phyloP scores from a whole-genome alignment of 495 filamentous ascomycete genomes.

The Neurospora intermedia region DNA sequence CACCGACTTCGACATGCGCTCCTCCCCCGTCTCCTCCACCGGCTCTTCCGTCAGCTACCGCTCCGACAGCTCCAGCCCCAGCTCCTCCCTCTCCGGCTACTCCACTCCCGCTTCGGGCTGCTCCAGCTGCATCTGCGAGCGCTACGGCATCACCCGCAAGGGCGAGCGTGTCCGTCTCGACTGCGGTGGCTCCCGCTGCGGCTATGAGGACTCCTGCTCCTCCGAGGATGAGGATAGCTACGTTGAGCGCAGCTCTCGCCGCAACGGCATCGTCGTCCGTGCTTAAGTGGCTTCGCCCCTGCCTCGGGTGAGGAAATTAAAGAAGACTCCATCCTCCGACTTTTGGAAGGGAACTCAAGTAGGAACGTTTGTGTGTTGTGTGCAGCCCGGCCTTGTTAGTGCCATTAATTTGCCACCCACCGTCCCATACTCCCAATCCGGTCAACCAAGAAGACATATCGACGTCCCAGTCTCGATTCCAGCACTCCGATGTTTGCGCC shows the following conservation, averaged over 20 bases:
- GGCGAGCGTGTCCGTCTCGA: slow-evolving; percentile 89
- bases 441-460: not conserved
- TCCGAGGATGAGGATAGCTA: slow-evolving; percentile 53
- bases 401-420: not conserved
- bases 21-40: slow-evolving; percentile 55
- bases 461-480: not conserved
- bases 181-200: slow-evolving; percentile 79
- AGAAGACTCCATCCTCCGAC: slow-evolving; percentile 7
- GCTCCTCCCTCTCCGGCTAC: slow-evolving; percentile 63
- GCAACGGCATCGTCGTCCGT: slow-evolving; percentile 71
- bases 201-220: slow-evolving; percentile 57
- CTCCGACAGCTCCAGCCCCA: slow-evolving; percentile 61
- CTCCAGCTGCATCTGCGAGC: slow-evolving; percentile 71
- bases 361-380: not conserved
- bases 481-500: not conserved
- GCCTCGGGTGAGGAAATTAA: slow-evolving; percentile 20
- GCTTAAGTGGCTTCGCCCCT: slow-evolving; percentile 18
- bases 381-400: not conserved
- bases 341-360: not conserved
- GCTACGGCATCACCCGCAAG: slow-evolving; percentile 90
- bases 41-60: slow-evolving; percentile 68
- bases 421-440: not conserved
- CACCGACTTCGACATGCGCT: slow-evolving; percentile 37
- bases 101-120: slow-evolving; percentile 44
- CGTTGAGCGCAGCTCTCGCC: slow-evolving; percentile 45